These are phyloP conservation scores for Gautieria morchelliformis DNA, from an alignment of 768 basidiomycete species.

Conservation along the genomic window DNA sequence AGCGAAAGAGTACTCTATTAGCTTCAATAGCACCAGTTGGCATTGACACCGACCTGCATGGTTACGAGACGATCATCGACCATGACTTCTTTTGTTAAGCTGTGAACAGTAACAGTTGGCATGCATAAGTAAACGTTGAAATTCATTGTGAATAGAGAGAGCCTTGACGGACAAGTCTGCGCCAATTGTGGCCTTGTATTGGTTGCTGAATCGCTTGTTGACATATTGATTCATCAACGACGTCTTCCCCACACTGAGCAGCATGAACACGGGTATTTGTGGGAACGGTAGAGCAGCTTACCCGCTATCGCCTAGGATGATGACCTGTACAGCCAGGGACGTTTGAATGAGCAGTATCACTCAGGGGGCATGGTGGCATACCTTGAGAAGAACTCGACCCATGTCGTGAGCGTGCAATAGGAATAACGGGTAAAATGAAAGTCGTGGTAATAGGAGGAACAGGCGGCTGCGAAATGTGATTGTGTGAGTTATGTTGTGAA, in stretches of 20 bases:
- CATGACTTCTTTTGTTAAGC: conserved; percentile 97
- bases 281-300: conserved; percentile 32
- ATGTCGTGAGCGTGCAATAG: conserved; percentile 26
- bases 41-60: conserved; percentile 69
- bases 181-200: conserved; percentile 99
- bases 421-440: background rate
- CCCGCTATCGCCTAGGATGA: conserved; percentile 98
- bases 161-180: conserved; percentile 76
- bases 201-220: conserved; percentile 98
- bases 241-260: conserved; percentile 87
- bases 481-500: background rate
- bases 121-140: conserved; percentile 14
- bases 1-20: background rate
- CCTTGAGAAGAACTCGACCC: conserved; percentile 86
- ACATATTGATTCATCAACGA: conserved; percentile 99
- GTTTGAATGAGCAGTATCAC: background rate
- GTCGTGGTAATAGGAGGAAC: background rate
- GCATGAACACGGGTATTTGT: background rate
- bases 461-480: background rate
- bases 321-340: conserved; percentile 51
- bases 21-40: background rate
- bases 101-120: conserved; percentile 22
- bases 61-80: conserved; percentile 97
- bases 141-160: conserved; percentile 2
- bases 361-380: conserved; percentile 16